Conservation (phyloP, 139 green algal genomes). For the Marvania coccoides region DNA sequence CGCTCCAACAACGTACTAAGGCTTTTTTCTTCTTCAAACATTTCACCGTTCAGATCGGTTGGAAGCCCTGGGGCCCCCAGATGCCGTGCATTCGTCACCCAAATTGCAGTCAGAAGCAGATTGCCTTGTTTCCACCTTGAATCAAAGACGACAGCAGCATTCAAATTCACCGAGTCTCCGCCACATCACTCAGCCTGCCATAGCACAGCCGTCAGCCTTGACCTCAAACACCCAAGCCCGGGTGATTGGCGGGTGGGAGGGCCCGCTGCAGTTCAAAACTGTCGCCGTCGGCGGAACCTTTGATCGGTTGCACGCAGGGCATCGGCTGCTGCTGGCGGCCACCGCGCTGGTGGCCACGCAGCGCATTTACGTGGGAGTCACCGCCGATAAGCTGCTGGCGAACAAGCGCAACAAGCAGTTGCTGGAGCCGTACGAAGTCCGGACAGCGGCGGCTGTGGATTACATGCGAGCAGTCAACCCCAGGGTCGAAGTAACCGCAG, state of each 20-base stretch:
- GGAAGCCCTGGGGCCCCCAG: neutral
- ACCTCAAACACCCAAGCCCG: neutral
- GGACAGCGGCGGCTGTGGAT: conserved; percentile 32
- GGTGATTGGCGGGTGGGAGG: conserved; percentile 3
- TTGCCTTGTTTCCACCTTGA: too few relatives aligned
- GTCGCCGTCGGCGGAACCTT: conserved; percentile 89
- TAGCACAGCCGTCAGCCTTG: neutral
- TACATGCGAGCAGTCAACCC: conserved; percentile 57
- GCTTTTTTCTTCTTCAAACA: neutral
- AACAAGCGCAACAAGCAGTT: conserved; percentile 66
- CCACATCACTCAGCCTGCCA: too few relatives aligned
- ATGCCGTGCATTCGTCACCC: neutral
- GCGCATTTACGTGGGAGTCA: conserved; percentile 68
- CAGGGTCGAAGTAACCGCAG: conserved; percentile 29
- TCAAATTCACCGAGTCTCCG: too few relatives aligned
- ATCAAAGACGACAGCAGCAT: too few relatives aligned
- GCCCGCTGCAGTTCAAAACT: conserved; percentile 38
- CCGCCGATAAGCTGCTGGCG: conserved; percentile 64
- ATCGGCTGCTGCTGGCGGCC: conserved; percentile 78
- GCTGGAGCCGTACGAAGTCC: conserved; percentile 60
- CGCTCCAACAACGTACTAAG: neutral
- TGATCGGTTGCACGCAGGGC: conserved; percentile 86
- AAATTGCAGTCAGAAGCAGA: too few relatives aligned
- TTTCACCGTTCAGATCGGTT: neutral
- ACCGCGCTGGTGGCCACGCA: conserved; percentile 48